A percentile compares a stretch with the other conserved stretches of the same genome.
Evolutionary conservation across 208 protist species (phyloP).

Genomic region (Trypanosoma melophagium): DNA sequence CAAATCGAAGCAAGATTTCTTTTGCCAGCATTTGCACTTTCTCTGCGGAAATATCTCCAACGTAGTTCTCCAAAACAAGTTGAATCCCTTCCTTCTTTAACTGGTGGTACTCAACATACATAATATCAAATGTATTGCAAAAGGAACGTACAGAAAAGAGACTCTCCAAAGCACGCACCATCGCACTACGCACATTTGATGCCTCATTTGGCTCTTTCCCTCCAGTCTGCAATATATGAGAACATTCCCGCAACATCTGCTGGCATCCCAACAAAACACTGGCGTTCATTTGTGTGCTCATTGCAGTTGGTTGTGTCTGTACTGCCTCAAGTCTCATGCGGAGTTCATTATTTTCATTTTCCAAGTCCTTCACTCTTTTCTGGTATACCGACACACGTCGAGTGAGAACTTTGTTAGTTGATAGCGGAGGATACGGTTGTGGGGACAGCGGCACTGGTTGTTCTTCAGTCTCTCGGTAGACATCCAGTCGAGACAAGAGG

Average conservation of each 20-base stretch:
- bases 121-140: not conserved
- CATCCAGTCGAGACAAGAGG: slow-evolving; percentile 6
- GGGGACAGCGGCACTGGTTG: not conserved
- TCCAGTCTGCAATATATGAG: not conserved
- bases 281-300: not conserved
- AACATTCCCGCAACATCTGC: slow-evolving; percentile 1
- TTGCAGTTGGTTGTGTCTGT: not conserved
- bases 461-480: slow-evolving; percentile 4
- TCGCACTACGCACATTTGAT: slow-evolving; percentile 1
- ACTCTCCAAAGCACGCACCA: not conserved
- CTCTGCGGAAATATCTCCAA: slow-evolving; percentile 7
- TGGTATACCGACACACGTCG: not conserved
- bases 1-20: slow-evolving; percentile 5
- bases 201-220: not conserved
- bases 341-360: slow-evolving; percentile 3
- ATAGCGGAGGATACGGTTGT: slow-evolving; percentile 1
- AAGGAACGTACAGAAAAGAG: slow-evolving; percentile 7
- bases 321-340: not conserved
- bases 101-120: not conserved
- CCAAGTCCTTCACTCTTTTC: not conserved
- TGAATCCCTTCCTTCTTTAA: slow-evolving; percentile 14
- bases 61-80: slow-evolving; percentile 11
- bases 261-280: slow-evolving; percentile 3
- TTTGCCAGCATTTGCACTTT: not conserved
- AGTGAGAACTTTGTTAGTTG: not conserved